Conservation (phyloP, 768 basidiomycete species). For the Leucogyrophana mollusca region DNA sequence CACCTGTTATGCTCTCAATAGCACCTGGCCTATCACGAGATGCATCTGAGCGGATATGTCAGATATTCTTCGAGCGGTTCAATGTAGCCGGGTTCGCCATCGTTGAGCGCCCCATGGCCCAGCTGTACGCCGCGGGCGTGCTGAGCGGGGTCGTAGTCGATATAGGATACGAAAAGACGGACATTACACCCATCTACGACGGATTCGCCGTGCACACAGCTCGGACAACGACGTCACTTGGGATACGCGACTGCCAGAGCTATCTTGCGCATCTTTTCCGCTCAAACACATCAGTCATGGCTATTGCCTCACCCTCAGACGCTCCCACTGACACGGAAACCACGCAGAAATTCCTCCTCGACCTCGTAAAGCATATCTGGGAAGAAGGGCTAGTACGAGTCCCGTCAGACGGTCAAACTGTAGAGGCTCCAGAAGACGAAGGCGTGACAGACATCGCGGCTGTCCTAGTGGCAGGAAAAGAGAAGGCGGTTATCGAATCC, state of each 20-base stretch:
- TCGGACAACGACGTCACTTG: slow-evolving; percentile 57
- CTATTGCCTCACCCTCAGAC: slow-evolving; percentile 54
- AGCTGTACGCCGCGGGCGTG: slow-evolving; percentile 74
- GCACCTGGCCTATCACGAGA: slow-evolving; percentile 61
- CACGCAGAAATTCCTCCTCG: slow-evolving; percentile 51
- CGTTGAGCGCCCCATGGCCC: slow-evolving; percentile 80
- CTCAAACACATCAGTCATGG: slow-evolving; percentile 63
- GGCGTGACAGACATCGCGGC: slow-evolving; percentile 90
- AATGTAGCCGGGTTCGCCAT: slow-evolving; percentile 82
- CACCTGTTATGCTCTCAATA: slow-evolving; percentile 77
- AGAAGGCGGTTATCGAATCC: slow-evolving; percentile 84
- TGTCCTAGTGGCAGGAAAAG: slow-evolving; percentile 86
- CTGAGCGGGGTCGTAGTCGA: slow-evolving; percentile 80
- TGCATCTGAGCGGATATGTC: slow-evolving; percentile 71
- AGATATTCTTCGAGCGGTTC: slow-evolving; percentile 90
- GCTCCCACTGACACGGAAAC: slow-evolving; percentile 44
- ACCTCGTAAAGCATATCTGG: slow-evolving; percentile 66
- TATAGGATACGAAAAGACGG: slow-evolving; percentile 72
- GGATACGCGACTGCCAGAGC: slow-evolving; percentile 67
- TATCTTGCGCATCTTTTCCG: slow-evolving; percentile 76
- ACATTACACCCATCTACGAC: slow-evolving; percentile 77
- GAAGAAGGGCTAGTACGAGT: slow-evolving; percentile 67
- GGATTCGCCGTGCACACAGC: slow-evolving; percentile 59
- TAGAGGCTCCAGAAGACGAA: slow-evolving; percentile 66
- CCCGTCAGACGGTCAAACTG: slow-evolving; percentile 72